Evolutionary conservation across 148 eudicot genomes (phyloP), one percentile per base, ranked within the genome.

Genomic region (Cornus kousa): DNA sequence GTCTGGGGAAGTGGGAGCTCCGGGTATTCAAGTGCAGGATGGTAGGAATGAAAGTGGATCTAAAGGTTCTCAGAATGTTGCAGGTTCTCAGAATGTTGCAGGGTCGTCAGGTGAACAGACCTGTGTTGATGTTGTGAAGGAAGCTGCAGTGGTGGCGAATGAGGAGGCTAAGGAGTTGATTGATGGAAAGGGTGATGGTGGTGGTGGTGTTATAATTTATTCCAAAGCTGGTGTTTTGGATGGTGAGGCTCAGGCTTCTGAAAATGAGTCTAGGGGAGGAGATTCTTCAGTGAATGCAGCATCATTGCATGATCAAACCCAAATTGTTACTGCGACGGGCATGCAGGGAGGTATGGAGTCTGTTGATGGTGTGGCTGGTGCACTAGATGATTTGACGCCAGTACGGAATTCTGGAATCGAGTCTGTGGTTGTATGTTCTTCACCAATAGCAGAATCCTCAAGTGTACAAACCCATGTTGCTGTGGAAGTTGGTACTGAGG

Each of bases 51-150:
- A 46, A 19, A 9, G 66, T 39, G 46, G 11, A 60, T 28, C 32
- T 70, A 80, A 79, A 74, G 64, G 46, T 73, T 31, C 31, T 57
- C 37, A 71, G 67, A 83, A 59, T 68, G 31, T 48, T 74, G 78
- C 28, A 20, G 69, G 72, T 73, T 31, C 31, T 57, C 37, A 71
- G 67, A 83, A 59, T 68, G 31, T 48, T 74, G 78, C 28, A 20
- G 69, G 72, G 48, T 53, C 64, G 11, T 46, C 9, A 32, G 79
- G 28, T 67, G 57, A 70, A 32, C 73, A 67, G 16, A 31, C 66
- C 39, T 39, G 57, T 68, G 77, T 68, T 84, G 67, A 46, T 77
- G 83, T 35, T 65, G 48, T 64, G 40, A 35, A 75, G 33, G 67
- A 72, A n/a, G 23, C 40, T 76, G 23, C 55, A 22, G 23, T 31